Percentiles rank a stretch among this genome's conserved stretches.
These are phyloP conservation scores for Dendrostoma leiphaemia DNA, from an alignment of 2,329 filamentous ascomycete genomes.

Conservation along the genomic window DNA sequence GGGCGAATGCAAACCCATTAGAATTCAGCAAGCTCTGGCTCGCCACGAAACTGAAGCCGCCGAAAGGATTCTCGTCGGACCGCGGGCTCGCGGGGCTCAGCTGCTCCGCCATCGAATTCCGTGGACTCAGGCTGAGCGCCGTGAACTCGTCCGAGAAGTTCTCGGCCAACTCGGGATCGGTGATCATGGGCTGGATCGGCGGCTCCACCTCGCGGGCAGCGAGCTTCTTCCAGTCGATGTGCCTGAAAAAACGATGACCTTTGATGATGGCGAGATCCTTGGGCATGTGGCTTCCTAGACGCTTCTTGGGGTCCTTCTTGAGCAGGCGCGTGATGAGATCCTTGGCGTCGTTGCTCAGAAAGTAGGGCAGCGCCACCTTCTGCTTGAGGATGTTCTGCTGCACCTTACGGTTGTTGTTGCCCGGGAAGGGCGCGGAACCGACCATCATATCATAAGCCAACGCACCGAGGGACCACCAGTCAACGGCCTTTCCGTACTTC, in stretches of 20 bases:
- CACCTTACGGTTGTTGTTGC: slow-evolving; percentile 89
- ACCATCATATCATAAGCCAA: slow-evolving; percentile 91
- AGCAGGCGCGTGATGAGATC: slow-evolving; percentile 87
- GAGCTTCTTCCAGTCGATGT: slow-evolving; percentile 90
- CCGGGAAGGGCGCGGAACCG: slow-evolving; percentile 85
- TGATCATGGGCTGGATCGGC: slow-evolving; percentile 90
- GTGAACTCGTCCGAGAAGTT: slow-evolving; percentile 97
- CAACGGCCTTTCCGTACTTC: slow-evolving; percentile 89
- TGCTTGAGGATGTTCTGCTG: slow-evolving; percentile 94
- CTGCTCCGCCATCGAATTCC: slow-evolving; percentile 25
- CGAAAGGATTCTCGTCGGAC: slow-evolving; percentile 55
- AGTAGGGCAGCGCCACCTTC: slow-evolving; percentile 87
- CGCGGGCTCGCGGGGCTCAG: slow-evolving; percentile 35
- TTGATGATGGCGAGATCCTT: slow-evolving; percentile 86
- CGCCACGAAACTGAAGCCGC: slow-evolving; percentile 64
- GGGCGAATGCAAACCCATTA: slow-evolving; percentile 12
- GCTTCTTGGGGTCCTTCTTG: slow-evolving; percentile 88
- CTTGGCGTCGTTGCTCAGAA: slow-evolving; percentile 86
- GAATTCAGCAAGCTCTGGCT: slow-evolving; percentile 46
- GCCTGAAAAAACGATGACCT: slow-evolving; percentile 92
- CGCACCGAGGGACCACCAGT: slow-evolving; percentile 98
- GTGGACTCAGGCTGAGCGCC: slow-evolving; percentile 73
- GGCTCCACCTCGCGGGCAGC: slow-evolving; percentile 79
- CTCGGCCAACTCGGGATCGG: slow-evolving; percentile 92
- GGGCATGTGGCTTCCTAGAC: slow-evolving; percentile 83